Evolutionary conservation across 805 yeast genomes (phyloP), one percentile per base, ranked within the genome.

Genomic region (Yamadazyma akitaensis): DNA sequence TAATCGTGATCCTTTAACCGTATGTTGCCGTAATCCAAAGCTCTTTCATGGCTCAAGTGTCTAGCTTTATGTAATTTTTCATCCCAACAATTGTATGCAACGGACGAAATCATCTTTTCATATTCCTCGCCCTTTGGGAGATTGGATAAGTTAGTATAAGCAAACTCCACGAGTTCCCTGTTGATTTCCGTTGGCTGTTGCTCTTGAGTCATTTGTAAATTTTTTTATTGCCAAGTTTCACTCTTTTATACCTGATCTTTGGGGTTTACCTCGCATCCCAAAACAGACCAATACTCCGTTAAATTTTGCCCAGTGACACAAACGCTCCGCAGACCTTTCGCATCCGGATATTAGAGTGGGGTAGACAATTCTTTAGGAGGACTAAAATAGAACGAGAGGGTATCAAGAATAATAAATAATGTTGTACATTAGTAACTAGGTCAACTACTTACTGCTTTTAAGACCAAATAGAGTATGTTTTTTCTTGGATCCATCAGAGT

Each of bases 61-160:
- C 78, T 55, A 25, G 61, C 57, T 40, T 46, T 53, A 47, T 56
- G 49, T 40, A 71, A 58, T 18, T 53, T 56, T 13, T 56, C 55
- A 24, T 58, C 59, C 58, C 61, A 54, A 53, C 66, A 62, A 43
- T 74, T 59, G 60, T 79, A 82, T 2, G 71, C 68, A 55, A 70
- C 58, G 1, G 82, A 75, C 48, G 76, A 69, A 50, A 82, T 75
- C 85, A 81, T 80, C 51, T 67, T 69, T 53, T 78, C 79, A 58
- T 80, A 82, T 42, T 77, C 77, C 3, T 57, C 65, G 0, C 72
- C 61, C 38, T 57, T 48, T 24, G 74, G 72, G n/a, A 67, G 40
- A 49, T 67, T 63, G 12, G 58, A 51, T 46, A 66, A 60, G 49
- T 67, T 65, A 14, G 58, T 54, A 50, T 62, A 62, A 13, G 70